Evolutionary conservation across 306 rosid species (phyloP), one percentile per base, ranked within the genome.

Genomic region (Castanopsis chinensis): DNA sequence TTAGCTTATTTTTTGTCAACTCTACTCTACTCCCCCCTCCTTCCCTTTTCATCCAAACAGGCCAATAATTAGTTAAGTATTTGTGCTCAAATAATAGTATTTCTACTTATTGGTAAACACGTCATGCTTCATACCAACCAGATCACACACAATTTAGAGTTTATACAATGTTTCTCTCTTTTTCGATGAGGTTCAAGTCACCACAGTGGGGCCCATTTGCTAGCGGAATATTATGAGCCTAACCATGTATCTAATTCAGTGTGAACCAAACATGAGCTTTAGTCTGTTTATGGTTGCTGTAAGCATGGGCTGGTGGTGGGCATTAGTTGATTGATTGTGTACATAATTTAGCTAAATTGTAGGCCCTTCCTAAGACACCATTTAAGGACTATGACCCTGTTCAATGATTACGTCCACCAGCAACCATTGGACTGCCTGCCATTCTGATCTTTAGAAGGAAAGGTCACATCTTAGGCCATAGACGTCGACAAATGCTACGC

Each of bases 281-380:
- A 59, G 45, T 53, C 78, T 56, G 73, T 73, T 69, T 27, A 69
- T 57, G 65, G 76, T 77, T 41, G 75, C 76, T 70, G 70, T 61
- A 77, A 82, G 65, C 69, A 69, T 25, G 43, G 55, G 55, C 17
- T 30, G 37, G 10, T 51, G 56, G 75, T 56, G 74, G 56, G 32
- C 69, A 52, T 72, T 64, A 80, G 21, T 51, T 14, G 18, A 80
- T 32, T 18, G 43, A 71, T 19, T 51, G 56, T 30, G 8, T 55
- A 56, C 63, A 72, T 52, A 82, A 80, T 53, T 59, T 23, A 76
- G 57, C 41, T 73, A 58, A 72, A 84, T 67, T 18, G 45, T 54
- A 76, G 67, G 77, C 74, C 75, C 79, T 58, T 33, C 61, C 67
- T 71, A 54, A 65, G 78, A 60, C 63, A 69, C 78, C 78, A 73